These are phyloP conservation scores for Nepenthes alata DNA, from an alignment of 179 eudicot species.

Conservation along the genomic window DNA sequence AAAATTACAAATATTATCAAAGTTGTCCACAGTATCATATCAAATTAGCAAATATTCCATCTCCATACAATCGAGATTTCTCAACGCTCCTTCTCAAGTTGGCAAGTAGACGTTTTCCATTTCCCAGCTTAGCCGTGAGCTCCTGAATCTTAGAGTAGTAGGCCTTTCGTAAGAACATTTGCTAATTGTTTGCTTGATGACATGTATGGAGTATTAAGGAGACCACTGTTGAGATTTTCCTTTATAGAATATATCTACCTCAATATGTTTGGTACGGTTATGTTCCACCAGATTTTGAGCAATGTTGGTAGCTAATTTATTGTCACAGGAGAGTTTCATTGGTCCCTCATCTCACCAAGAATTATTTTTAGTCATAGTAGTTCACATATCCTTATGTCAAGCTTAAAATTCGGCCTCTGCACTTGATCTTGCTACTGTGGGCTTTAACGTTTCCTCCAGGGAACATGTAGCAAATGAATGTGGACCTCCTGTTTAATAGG, in stretches of 20 bases:
- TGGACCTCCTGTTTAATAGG: neutral
- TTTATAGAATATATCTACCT: neutral
- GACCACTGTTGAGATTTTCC: neutral
- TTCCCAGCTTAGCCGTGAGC: neutral
- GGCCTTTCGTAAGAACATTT: neutral
- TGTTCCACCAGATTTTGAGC: neutral
- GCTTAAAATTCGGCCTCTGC: neutral
- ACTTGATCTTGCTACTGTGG: neutral
- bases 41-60: no score
- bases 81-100: neutral
- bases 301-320: neutral
- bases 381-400: neutral
- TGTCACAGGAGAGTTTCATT: neutral
- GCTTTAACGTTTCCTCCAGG: neutral
- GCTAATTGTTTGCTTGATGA: neutral
- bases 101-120: neutral
- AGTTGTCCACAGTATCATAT: no score
- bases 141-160: neutral
- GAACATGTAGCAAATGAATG: neutral
- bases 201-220: neutral
- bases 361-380: neutral
- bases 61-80: no score
- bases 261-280: neutral
- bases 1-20: no score
- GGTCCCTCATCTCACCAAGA: neutral